A percentile compares a stretch with the other conserved stretches of the same genome.
phyloP scores from a whole-genome alignment of 257 asterid genomes.

The Solanum bulbocastanum region DNA sequence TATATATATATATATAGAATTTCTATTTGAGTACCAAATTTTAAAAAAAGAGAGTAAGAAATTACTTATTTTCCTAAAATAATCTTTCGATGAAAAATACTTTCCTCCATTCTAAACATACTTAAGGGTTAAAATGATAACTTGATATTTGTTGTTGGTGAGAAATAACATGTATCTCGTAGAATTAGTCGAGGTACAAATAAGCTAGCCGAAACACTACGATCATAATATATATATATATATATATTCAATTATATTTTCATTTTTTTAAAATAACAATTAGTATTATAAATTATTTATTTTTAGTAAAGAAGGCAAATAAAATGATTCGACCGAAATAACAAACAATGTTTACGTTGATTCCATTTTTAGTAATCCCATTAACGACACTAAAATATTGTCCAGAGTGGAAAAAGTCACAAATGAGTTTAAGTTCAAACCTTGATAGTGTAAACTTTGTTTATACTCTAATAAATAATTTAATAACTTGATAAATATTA shows the following conservation, averaged over 20 bases:
- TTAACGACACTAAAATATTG: not conserved
- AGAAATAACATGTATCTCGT: too few species aligned
- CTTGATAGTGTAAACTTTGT: not conserved
- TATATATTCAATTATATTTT: too few species aligned
- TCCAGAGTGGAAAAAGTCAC: not conserved
- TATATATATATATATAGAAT: too few species aligned
- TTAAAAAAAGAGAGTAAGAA: too few species aligned
- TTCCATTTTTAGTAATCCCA: not conserved
- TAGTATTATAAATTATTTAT: not conserved
- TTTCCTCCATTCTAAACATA: not conserved
- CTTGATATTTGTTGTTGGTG: not conserved
- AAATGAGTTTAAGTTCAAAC: not conserved
- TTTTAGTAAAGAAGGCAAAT: not conserved
- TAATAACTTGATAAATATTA: not conserved
- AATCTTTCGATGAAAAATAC: too few species aligned
- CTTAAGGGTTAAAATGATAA: not conserved
- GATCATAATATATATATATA: too few species aligned
- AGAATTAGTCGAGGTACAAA: not conserved
- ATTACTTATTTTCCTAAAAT: too few species aligned
- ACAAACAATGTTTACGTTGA: not conserved
- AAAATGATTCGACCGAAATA: not conserved
- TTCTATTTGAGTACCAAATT: too few species aligned
- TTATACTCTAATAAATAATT: not conserved
- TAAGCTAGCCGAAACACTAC: fast-evolving
- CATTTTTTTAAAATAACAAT: fast-evolving